Conservation (phyloP, 495 filamentous ascomycete genomes). For the Lepraria neglecta region DNA sequence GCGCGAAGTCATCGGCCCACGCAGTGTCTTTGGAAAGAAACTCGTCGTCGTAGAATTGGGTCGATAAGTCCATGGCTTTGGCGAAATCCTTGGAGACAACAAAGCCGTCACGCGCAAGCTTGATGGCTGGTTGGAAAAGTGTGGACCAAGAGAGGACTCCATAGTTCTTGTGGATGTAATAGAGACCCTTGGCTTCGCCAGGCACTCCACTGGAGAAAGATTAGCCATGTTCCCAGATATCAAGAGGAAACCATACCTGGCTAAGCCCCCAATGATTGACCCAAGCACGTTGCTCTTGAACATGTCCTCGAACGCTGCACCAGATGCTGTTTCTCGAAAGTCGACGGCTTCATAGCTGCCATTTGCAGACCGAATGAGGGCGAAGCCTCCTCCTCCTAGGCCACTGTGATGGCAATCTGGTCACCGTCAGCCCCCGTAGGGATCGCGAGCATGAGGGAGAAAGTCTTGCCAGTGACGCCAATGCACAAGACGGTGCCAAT, state of each 20-base stretch:
- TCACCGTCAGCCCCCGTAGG: constrained; percentile 18
- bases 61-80: constrained; percentile 53
- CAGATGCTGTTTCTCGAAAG: constrained; percentile 80
- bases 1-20: constrained; percentile 84
- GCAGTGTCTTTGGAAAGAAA: constrained; percentile 66
- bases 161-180: constrained; percentile 66
- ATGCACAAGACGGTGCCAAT: constrained; percentile 67
- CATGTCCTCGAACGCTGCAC: constrained; percentile 70
- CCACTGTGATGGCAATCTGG: constrained; percentile 62
- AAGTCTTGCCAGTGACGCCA: constrained; percentile 55
- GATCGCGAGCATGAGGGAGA: neutral
- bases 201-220: constrained; percentile 57
- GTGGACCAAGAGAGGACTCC: constrained; percentile 60
- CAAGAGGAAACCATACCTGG: constrained; percentile 39
- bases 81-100: constrained; percentile 59
- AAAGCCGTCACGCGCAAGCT: constrained; percentile 70
- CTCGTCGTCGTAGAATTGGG: constrained; percentile 34
- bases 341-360: constrained; percentile 65
- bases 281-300: constrained; percentile 52
- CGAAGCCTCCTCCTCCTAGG: constrained; percentile 81
- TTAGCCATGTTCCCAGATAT: neutral
- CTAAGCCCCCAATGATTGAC: constrained; percentile 53
- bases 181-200: constrained; percentile 73
- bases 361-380: constrained; percentile 49
- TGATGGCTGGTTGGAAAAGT: constrained; percentile 63